phyloP scores from a whole-genome alignment of 495 filamentous ascomycete species.

The Penicillium goetzii region DNA sequence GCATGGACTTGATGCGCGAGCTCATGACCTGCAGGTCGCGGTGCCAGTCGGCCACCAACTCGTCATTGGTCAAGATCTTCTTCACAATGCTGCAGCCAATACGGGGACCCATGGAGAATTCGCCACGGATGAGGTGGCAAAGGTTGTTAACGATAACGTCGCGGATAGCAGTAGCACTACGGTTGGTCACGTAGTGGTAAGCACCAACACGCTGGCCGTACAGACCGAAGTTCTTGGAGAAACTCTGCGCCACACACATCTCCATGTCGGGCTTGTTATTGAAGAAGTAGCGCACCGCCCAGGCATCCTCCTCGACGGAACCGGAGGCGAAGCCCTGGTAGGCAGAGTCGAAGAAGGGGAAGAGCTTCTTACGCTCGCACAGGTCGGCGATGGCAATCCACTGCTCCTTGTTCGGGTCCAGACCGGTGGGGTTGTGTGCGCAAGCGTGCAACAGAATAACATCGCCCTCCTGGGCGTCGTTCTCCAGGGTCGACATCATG shows the following conservation, averaged over 20 bases:
- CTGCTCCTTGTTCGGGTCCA: conserved; percentile 56
- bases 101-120: conserved; percentile 54
- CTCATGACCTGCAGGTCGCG: conserved; percentile 55
- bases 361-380: conserved; percentile 54
- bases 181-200: conserved; percentile 51
- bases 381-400: conserved; percentile 56
- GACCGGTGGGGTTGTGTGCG: conserved; percentile 60
- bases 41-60: conserved; percentile 52
- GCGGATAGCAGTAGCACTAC: conserved; percentile 35
- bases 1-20: conserved; percentile 54
- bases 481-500: conserved; percentile 51
- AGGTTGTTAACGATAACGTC: conserved; percentile 48
- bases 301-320: conserved; percentile 54
- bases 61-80: conserved; percentile 46
- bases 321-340: conserved; percentile 64
- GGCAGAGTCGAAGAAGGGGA: conserved; percentile 61
- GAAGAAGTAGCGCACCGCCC: conserved; percentile 58
- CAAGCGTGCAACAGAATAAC: conserved; percentile 57
- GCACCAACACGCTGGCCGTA: conserved; percentile 57
- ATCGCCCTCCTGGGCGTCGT: conserved; percentile 46
- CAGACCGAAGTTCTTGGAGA: conserved; percentile 61
- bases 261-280: conserved; percentile 53
- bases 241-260: conserved; percentile 55
- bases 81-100: conserved; percentile 55
- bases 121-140: conserved; percentile 51